Evolutionary conservation across 768 basidiomycete genomes (phyloP).

Genomic region (Paxillus ammoniavirescens): DNA sequence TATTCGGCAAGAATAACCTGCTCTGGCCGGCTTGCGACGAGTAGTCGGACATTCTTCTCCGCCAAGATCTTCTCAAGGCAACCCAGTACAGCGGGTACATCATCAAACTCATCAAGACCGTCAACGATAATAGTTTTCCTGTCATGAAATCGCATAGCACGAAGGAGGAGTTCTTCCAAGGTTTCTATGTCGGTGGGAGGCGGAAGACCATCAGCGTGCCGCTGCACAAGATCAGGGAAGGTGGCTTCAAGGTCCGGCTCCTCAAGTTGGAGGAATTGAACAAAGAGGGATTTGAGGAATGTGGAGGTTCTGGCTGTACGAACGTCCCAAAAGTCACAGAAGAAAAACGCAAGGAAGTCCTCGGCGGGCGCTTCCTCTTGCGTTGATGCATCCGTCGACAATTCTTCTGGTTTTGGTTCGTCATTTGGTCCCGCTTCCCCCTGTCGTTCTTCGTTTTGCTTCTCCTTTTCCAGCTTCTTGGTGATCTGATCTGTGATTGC

Average conservation of each 20-base stretch:
- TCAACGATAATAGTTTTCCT: slow-evolving; percentile 24
- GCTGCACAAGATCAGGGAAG: slow-evolving; percentile 21
- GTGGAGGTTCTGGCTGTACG: slow-evolving; percentile 15
- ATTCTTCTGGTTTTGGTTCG: slow-evolving; percentile 16
- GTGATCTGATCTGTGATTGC: slow-evolving; percentile 22
- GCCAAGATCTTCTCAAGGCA: slow-evolving; percentile 24
- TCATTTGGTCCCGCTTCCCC: slow-evolving; percentile 13
- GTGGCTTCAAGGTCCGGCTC: slow-evolving; percentile 16
- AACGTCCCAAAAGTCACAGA: slow-evolving; percentile 28
- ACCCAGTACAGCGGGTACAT: slow-evolving; percentile 13
- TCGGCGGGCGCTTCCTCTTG: background rate
- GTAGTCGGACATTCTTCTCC: slow-evolving; percentile 22
- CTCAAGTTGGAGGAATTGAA: slow-evolving; percentile 25
- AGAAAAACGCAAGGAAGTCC: slow-evolving; percentile 23
- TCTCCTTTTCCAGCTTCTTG: slow-evolving; percentile 22
- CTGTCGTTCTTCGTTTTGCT: slow-evolving; percentile 17
- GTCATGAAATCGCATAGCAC: slow-evolving; percentile 21
- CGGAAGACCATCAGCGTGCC: slow-evolving; percentile 14
- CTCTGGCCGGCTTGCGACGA: slow-evolving; percentile 24
- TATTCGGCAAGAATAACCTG: slow-evolving; percentile 16
- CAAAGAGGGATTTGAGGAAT: slow-evolving; percentile 24
- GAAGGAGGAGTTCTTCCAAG: slow-evolving; percentile 18
- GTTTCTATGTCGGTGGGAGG: slow-evolving; percentile 13
- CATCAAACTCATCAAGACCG: slow-evolving; percentile 27
- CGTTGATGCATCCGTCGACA: background rate